A percentile compares a stretch with the other conserved stretches of the same genome.
Conservation (phyloP, 2,329 filamentous ascomycete species). For the Cryphonectria naterciae region DNA sequence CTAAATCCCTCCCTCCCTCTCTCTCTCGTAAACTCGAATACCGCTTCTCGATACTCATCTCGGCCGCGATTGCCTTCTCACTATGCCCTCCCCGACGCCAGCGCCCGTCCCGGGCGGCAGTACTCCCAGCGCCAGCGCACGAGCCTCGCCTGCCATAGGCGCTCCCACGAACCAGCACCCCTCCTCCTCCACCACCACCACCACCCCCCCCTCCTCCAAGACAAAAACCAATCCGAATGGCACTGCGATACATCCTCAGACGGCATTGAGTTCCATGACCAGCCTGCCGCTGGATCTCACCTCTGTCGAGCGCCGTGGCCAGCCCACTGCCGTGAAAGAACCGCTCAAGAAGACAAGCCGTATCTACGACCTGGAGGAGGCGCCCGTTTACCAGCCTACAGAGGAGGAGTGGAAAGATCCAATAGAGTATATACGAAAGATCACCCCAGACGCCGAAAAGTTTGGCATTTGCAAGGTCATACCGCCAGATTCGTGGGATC, state of each 20-base stretch:
- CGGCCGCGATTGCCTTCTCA: constrained; percentile 32
- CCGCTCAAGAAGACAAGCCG: constrained; percentile 76
- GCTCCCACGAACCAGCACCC: constrained; percentile 37
- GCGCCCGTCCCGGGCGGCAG: constrained; percentile 40
- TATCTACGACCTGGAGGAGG: constrained; percentile 84
- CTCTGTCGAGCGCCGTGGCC: constrained; percentile 89
- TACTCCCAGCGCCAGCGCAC: constrained; percentile 51
- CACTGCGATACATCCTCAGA: constrained; percentile 54
- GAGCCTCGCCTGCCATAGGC: constrained; percentile 55
- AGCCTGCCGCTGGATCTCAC: constrained; percentile 76
- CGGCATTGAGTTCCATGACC: constrained; percentile 59
- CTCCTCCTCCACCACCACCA: constrained; percentile 49
- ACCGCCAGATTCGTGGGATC: constrained; percentile 91
- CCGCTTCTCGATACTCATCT: constrained; percentile 8
- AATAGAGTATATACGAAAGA: constrained; percentile 90
- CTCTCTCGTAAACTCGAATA: neutral
- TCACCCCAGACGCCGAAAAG: constrained; percentile 80
- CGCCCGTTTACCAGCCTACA: constrained; percentile 87
- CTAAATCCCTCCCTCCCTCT: constrained; percentile 13
- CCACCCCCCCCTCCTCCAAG: constrained; percentile 48
- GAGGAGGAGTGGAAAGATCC: constrained; percentile 95
- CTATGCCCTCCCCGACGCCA: constrained; percentile 46
- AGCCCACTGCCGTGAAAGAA: constrained; percentile 76
- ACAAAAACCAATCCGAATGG: constrained; percentile 55
- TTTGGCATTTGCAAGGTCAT: constrained; percentile 97